Evolutionary conservation across 2,329 filamentous ascomycete species (phyloP), one percentile per base, ranked within the genome.

Genomic region (Bipolaris sorokiniana): DNA sequence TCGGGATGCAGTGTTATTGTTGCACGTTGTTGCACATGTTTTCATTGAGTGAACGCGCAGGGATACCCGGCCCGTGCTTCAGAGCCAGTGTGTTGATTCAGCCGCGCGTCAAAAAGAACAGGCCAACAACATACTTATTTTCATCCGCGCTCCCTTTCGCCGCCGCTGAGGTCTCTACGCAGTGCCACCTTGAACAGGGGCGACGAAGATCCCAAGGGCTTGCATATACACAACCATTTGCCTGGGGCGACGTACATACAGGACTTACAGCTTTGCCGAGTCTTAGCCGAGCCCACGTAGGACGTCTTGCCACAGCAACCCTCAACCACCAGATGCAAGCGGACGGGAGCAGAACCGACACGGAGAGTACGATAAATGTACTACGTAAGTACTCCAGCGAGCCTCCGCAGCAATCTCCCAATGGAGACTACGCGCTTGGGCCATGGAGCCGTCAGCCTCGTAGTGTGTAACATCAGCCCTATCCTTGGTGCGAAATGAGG

Each of bases 11-110:
- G 38, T 45, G 45, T 34, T 50, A 54, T 46, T 37, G 45, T 48
- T 51, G 50, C 37, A 48, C 40, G 45, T 38, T 36, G 37, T 31
- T 50, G 48, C 48, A 41, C 23, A 42, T 50, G 48, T 50, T 50
- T 50, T 50, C 16, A 50, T 40, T 11, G 36, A 26, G 34, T 34
- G 18, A 6, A 34, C 20, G 40, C 38, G 38, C 38, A 37, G 31
- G 48, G 38, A 37, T 36, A 3, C 18, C 31, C 22, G 48, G 31
- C n/a, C 40, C 38, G 48, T 51, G 48, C 48, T 16, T 7, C 5
- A 16, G 31, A 15, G 40, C 38, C 18, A 10, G 15, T 51, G 15
- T 51, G 48, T 40, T 51, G 40, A 40, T 36, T 45, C 40, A 36
- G 37, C 37, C 48, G 48, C 37, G 36, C 48, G 48, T 41, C 36